Evolutionary conservation across 164 flowering plant genomes (phyloP), one percentile per base, ranked within the genome.

Genomic region (Annona cherimola): DNA sequence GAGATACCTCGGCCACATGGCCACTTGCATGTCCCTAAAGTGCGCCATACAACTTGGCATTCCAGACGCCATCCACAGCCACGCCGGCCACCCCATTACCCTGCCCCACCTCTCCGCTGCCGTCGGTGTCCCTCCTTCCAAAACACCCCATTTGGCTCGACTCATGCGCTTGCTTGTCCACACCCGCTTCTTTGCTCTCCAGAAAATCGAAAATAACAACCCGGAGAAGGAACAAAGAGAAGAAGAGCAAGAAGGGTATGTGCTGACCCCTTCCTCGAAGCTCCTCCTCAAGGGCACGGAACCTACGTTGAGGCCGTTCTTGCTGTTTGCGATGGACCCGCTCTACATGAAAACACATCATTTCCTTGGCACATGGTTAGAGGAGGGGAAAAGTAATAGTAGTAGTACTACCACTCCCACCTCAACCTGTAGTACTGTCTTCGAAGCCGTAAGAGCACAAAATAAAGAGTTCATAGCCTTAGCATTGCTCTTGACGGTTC

Each of bases 241-340:
- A n/a, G n/a, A n/a, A n/a, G n/a, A n/a, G n/a, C n/a, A n/a, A n/a
- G 54, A 66, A 66, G 69, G 54, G 11, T 63, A 45, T n/a, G 35
- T 45, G 60, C 66, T 63, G 4, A 68, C 76, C 2, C 76, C 76
- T 19, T 14, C 64, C 1, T 68, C 76, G 9, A 63, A n/a, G 45
- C 71, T 68, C 71, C 57, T 74, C 26, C 19, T 68, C 9, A 35
- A 42, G 44, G 45, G 45, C 3, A 18, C 42, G 5, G 44, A 26
- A 11, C 19, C 4, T 19, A 60, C 55, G 40, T 14, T 67, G 2
- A 19, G 64, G 0, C 82, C 83, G 0, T 72, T 76, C 42, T 11
- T 79, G 6, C 65, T 74, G 1, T 20, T 18, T 46, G 18, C 66
- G 73, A 76, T 85, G 14, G 76, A 85, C 45, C 82, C 86, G 4